Conservation (phyloP, 2,329 filamentous ascomycete genomes). For the Pseudogymnoascus sp. region DNA sequence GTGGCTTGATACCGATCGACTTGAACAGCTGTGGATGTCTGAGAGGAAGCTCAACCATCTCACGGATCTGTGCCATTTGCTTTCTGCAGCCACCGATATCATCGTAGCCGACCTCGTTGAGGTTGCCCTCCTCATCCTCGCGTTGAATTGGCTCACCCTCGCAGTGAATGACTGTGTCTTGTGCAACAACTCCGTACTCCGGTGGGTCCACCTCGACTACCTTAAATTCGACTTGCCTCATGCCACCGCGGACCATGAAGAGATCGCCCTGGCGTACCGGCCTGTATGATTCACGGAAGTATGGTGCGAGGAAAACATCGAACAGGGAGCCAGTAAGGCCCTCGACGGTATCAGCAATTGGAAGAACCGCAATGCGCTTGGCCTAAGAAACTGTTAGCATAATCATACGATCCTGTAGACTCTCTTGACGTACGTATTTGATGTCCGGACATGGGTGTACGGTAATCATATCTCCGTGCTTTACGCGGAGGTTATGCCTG, state of each 20-base stretch:
- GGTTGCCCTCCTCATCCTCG: slow-evolving; percentile 97
- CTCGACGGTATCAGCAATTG: slow-evolving; percentile 96
- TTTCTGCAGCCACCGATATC: slow-evolving; percentile 99
- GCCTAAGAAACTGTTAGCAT: slow-evolving; percentile 49
- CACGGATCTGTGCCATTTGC: slow-evolving; percentile 99
- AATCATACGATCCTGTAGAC: neutral
- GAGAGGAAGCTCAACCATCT: slow-evolving; percentile 94
- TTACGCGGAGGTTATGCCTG: slow-evolving; percentile 94
- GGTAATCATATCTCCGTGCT: slow-evolving; percentile 96
- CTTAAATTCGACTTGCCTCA: slow-evolving; percentile 99
- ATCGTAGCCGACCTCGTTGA: slow-evolving; percentile 98
- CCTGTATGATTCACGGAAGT: slow-evolving; percentile 98
- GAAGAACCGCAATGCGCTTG: slow-evolving; percentile 96
- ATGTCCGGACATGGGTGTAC: slow-evolving; percentile 98
- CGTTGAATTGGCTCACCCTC: slow-evolving; percentile 96
- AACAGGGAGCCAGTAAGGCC: slow-evolving; percentile 96
- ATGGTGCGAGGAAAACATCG: slow-evolving; percentile 97
- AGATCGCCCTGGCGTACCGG: slow-evolving; percentile 95
- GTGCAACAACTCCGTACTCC: slow-evolving; percentile 96
- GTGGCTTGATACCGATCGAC: slow-evolving; percentile 99
- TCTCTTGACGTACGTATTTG: slow-evolving; percentile 76
- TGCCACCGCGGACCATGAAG: slow-evolving; percentile 94
- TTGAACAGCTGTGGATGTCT: slow-evolving; percentile 99
- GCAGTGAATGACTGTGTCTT: slow-evolving; percentile 98
- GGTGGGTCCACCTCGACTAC: slow-evolving; percentile 97